Evolutionary conservation across 345 rosid genomes (phyloP).

Genomic region (Salix viminalis): DNA sequence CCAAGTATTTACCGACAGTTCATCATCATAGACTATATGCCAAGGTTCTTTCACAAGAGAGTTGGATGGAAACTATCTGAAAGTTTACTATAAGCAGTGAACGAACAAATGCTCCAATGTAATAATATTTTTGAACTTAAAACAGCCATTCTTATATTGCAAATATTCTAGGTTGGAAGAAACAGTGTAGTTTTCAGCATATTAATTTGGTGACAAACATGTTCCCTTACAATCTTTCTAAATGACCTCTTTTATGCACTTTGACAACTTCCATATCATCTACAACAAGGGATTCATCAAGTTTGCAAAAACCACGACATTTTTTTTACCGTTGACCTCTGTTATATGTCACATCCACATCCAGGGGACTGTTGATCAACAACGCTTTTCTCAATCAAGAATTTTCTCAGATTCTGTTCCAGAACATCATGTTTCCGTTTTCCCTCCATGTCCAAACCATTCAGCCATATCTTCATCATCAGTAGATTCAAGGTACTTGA

Average conservation of each 20-base stretch:
- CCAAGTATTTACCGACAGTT: not conserved
- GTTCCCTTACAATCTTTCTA: too few relatives aligned
- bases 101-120: not conserved
- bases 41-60: not conserved
- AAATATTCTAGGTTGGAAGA: too few relatives aligned
- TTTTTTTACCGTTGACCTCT: too few relatives aligned
- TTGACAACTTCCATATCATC: too few relatives aligned
- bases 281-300: too few relatives aligned
- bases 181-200: too few relatives aligned
- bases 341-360: not conserved
- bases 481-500: conserved; percentile 29
- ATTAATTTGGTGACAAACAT: too few relatives aligned
- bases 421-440: not conserved
- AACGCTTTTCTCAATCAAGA: not conserved
- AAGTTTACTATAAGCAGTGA: not conserved
- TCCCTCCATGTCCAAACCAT: conserved; percentile 47
- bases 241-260: too few relatives aligned
- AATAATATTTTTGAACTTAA: too few relatives aligned
- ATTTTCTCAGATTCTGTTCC: not conserved
- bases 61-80: not conserved
- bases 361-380: not conserved
- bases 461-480: conserved; percentile 64
- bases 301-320: too few relatives aligned
- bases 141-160: too few relatives aligned
- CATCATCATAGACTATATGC: not conserved